Evolutionary conservation across 164 flowering plant genomes (phyloP), one percentile per base, ranked within the genome.

Genomic region (Vitis amurensis): DNA sequence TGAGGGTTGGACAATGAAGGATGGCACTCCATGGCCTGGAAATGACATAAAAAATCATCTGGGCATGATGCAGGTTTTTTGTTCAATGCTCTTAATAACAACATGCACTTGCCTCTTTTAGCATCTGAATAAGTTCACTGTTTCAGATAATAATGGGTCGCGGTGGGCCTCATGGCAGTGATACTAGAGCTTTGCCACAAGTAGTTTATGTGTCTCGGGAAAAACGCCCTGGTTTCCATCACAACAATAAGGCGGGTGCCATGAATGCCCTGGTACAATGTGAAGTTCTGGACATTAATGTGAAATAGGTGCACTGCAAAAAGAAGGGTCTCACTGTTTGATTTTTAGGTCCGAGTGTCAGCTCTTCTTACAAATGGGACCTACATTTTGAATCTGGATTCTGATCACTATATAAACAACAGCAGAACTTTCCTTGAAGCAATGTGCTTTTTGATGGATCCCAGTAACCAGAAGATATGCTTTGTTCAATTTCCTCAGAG

Each of bases 11-110:
- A 53, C 68, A 9, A 71, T 81, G 82, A 73, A 71, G 37, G 82
- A 78, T 70, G 79, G 79, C 4, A 77, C 70, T n/a, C 80, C 80
- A 37, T 77, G 80, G 80, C 83, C 80, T 23, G 81, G 84, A 67
- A 81, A 78, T 71, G 67, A 77, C 71, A 62, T 69, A 67, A 61
- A 66, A 57, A 67, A 78, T 55, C 84, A 78, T 78, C 84, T 81
- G 12, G 84, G 74, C 47, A 78, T 81, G 78, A 76, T 16, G 27
- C 71, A 74, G 77, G 77, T 74, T 64, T 74, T 74, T 66, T 55
- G 44, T 37, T 37, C 44, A 37, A 37, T 37, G 44, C 44, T 37
- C 44, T 37, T 37, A 37, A 37, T 37, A 37, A 37, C 2, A 37
- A 37, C 44, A 4, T 37, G 44, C 44, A 37, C 7, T 3, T 6